A percentile compares a stretch with the other conserved stretches of the same genome.
Evolutionary conservation across 1,139 yeast genomes (phyloP).

Genomic region (Suhomyces bribrorum): DNA sequence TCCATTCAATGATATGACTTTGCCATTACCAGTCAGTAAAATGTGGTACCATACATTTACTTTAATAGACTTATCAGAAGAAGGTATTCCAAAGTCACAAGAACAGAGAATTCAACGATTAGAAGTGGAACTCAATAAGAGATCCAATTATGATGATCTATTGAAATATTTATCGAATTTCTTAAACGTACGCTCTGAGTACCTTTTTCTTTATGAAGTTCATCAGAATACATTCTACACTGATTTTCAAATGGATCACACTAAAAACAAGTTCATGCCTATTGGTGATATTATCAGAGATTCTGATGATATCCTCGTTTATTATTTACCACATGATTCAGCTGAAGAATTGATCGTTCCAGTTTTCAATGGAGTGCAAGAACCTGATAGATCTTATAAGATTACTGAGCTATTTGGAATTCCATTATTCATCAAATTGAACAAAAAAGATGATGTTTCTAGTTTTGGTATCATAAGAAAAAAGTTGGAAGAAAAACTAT

Average conservation of each 20-base stretch:
- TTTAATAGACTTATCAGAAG: conserved; percentile 59
- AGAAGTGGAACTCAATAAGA: conserved; percentile 72
- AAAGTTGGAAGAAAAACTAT: conserved; percentile 50
- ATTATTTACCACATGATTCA: conserved; percentile 57
- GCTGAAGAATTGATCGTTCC: conserved; percentile 61
- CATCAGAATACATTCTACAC: conserved; percentile 69
- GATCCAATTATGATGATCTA: conserved; percentile 65
- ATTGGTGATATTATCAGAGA: conserved; percentile 67
- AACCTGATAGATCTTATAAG: conserved; percentile 41
- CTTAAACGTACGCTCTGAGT: conserved; percentile 41
- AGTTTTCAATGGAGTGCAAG: conserved; percentile 57
- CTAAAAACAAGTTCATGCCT: conserved; percentile 63
- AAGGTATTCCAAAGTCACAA: conserved; percentile 27
- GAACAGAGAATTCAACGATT: conserved; percentile 34
- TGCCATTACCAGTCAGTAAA: conserved; percentile 80
- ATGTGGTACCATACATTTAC: conserved; percentile 71
- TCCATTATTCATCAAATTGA: conserved; percentile 70
- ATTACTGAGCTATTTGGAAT: conserved; percentile 55
- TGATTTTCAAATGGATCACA: conserved; percentile 63
- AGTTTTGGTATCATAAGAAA: conserved; percentile 55
- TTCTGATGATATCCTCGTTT: conserved; percentile 66
- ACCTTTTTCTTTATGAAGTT: conserved; percentile 67
- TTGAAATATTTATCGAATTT: conserved; percentile 59
- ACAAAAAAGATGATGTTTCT: conserved; percentile 46
- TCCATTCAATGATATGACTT: conserved; percentile 87